Evolutionary conservation across 441 rosid species (phyloP).

Genomic region (Brassica balearica): DNA sequence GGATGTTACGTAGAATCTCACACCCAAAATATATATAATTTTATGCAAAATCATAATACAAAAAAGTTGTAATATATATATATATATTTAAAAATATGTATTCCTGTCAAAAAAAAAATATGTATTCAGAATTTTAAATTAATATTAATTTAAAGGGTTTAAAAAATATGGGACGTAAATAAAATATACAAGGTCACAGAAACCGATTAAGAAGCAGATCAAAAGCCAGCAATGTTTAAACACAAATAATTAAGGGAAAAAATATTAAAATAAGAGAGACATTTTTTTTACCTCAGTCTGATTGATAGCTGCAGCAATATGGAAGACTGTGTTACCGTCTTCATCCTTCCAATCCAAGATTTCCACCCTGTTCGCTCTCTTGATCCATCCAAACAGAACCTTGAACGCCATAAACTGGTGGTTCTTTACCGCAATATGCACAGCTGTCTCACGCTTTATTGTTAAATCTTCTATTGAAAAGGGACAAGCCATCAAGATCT

Average conservation of each 20-base stretch:
- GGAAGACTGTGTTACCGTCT: neutral
- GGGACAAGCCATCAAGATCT: neutral
- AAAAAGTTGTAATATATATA: too few relatives aligned
- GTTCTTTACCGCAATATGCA: neutral
- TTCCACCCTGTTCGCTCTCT: neutral
- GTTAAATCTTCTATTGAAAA: neutral
- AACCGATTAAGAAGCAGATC: too few relatives aligned
- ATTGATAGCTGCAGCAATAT: neutral
- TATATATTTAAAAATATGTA: too few relatives aligned
- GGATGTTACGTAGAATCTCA: neutral
- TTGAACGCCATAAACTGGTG: neutral
- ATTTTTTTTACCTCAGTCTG: neutral
- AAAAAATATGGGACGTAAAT: neutral
- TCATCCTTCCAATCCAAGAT: constrained; percentile 1
- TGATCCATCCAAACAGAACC: neutral
- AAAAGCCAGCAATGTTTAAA: too few relatives aligned
- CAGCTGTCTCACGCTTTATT: neutral
- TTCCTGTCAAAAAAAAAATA: too few relatives aligned
- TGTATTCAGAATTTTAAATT: too few relatives aligned
- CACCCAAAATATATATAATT: too few relatives aligned
- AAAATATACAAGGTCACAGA: too few relatives aligned
- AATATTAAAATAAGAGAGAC: neutral
- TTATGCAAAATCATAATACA: neutral
- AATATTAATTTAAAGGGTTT: too few relatives aligned
- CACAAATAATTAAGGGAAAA: neutral